Percentiles rank a stretch among this genome's conserved stretches.
phyloP scores from a whole-genome alignment of 768 basidiomycete genomes.

The Flagelloscypha sp. region DNA sequence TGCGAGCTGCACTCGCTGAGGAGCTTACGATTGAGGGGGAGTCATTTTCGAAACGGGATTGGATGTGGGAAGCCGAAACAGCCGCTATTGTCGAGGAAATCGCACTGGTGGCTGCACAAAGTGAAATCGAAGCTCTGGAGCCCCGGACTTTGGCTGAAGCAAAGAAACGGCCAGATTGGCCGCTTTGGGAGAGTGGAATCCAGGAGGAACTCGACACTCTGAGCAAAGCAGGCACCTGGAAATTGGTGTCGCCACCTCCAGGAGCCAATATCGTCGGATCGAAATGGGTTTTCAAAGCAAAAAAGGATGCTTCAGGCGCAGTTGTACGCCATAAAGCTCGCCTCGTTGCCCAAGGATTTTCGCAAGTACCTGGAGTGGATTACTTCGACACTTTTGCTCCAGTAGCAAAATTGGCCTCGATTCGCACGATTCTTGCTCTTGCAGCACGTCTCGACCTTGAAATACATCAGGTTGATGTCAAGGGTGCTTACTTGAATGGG shows the following conservation, averaged over 20 bases:
- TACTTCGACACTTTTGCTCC: conserved; percentile 25
- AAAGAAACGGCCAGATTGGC: conserved; percentile 16
- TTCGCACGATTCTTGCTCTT: conserved; percentile 14
- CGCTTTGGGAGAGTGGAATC: conserved; percentile 1
- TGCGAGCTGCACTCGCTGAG: too few species aligned
- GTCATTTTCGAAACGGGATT: too few species aligned
- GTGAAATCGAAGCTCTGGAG: conserved; percentile 11
- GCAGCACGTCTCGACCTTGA: conserved; percentile 8
- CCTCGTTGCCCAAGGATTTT: conserved; percentile 19
- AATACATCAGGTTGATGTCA: conserved; percentile 23
- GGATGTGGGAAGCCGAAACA: conserved; percentile 6
- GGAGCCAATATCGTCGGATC: conserved; percentile 11
- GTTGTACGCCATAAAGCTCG: conserved; percentile 15
- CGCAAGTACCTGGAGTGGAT: conserved; percentile 24
- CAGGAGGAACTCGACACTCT: conserved; percentile 7
- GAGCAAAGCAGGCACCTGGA: conserved; percentile 14
- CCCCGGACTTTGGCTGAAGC: conserved; percentile 11
- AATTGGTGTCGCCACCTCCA: conserved; percentile 12
- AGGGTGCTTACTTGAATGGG: conserved; percentile 22
- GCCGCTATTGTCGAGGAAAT: conserved; percentile 6
- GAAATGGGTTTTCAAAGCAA: conserved; percentile 11
- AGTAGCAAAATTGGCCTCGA: conserved; percentile 13
- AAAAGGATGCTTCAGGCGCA: conserved; percentile 14
- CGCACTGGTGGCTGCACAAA: conserved; percentile 13
- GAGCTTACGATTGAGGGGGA: too few species aligned